These are phyloP conservation scores for Colletotrichum sp. DNA, from an alignment of 2,329 filamentous ascomycete genomes.

Conservation along the genomic window DNA sequence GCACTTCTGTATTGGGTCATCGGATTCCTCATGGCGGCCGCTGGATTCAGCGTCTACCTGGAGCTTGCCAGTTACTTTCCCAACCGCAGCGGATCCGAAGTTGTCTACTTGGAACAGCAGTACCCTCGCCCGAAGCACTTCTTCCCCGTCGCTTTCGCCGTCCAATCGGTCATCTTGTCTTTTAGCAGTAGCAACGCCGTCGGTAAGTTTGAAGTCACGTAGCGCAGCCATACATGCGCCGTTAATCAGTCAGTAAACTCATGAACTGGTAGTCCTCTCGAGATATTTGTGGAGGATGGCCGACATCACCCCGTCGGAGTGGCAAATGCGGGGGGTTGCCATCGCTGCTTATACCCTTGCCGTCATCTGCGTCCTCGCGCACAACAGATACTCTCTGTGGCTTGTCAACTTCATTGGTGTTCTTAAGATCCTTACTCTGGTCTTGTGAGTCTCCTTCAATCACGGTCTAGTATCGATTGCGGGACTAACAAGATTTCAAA, in stretches of 20 bases:
- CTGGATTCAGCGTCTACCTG: constrained; percentile 64
- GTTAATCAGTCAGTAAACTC: neutral
- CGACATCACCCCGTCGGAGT: constrained; percentile 54
- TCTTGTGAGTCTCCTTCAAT: constrained; percentile 45
- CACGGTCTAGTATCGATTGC: neutral
- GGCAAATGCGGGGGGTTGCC: constrained; percentile 71
- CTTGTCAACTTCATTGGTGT: constrained; percentile 61
- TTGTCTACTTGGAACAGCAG: constrained; percentile 72
- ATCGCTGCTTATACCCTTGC: constrained; percentile 67
- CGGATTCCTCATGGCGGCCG: constrained; percentile 62
- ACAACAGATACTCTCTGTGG: constrained; percentile 62
- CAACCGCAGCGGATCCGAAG: constrained; percentile 68
- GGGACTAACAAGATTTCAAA: neutral
- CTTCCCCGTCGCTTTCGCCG: constrained; percentile 68
- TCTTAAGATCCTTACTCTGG: constrained; percentile 64
- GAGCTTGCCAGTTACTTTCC: constrained; percentile 71
- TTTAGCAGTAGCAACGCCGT: constrained; percentile 72
- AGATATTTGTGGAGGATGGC: constrained; percentile 66
- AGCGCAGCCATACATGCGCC: neutral
- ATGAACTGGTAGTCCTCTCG: constrained; percentile 52
- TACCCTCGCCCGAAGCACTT: constrained; percentile 69
- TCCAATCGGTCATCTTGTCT: constrained; percentile 66
- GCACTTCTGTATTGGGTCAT: constrained; percentile 69
- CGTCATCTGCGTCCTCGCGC: constrained; percentile 54
- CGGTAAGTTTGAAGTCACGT: constrained; percentile 28